These are phyloP conservation scores for Zymoseptoria passerinii DNA, from an alignment of 2,329 filamentous ascomycete genomes.

Conservation along the genomic window DNA sequence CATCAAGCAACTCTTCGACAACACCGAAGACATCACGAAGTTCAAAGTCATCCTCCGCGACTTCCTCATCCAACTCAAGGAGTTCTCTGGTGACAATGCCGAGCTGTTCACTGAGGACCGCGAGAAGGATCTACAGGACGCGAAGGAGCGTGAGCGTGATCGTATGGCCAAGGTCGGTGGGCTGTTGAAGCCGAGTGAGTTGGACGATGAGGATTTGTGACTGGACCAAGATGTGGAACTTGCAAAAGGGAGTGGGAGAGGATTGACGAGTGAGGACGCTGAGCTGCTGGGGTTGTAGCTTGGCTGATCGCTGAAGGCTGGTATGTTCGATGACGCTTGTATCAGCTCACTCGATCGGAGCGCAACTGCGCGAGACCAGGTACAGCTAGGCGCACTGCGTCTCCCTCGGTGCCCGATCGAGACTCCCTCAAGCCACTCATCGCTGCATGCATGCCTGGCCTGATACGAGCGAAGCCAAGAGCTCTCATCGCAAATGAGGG, in stretches of 20 bases:
- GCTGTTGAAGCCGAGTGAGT: conserved; percentile 91
- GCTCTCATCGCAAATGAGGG: not conserved
- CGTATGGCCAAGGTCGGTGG: conserved; percentile 91
- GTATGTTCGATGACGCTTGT: not conserved
- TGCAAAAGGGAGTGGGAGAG: conserved; percentile 5
- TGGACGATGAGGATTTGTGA: conserved; percentile 80
- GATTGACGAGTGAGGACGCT: conserved; percentile 3
- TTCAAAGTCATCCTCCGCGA: conserved; percentile 95
- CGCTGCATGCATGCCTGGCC: not conserved
- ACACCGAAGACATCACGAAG: conserved; percentile 81
- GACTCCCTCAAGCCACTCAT: not conserved
- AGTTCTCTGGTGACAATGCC: conserved; percentile 91
- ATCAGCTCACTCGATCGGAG: not conserved
- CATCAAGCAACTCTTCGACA: conserved; percentile 78
- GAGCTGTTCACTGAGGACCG: conserved; percentile 92
- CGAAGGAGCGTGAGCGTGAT: conserved; percentile 81
- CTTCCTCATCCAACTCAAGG: conserved; percentile 94
- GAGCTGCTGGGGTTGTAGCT: conserved; percentile 5
- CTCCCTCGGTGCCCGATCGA: not conserved
- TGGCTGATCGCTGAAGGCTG: not conserved
- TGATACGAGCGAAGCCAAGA: not conserved
- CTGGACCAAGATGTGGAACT: conserved; percentile 46
- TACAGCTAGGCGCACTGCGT: not conserved
- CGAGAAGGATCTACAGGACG: conserved; percentile 80
- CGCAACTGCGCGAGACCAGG: not conserved